Base-by-base conservation (phyloP, 1,139 yeast species). In the Geotrichum histeridarum region DNA sequence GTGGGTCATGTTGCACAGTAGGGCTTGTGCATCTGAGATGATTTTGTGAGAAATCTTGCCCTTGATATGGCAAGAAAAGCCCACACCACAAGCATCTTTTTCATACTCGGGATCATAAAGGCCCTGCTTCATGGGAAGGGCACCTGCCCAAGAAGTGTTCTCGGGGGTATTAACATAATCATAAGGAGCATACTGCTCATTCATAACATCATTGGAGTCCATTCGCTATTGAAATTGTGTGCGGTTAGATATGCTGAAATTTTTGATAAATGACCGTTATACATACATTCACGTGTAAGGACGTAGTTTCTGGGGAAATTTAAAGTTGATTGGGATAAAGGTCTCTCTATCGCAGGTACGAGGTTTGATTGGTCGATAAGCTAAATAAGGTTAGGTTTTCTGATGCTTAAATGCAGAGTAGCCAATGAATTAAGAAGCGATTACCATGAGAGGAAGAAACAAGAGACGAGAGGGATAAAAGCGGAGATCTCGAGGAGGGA, bases 31-130 rank as follows among this genome's bases (percentile, higher is more conserved):
- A 74, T 93, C 98, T 46, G 94, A 83, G 58, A 93, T 93, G 61
- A 91, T 90, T 70, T 91, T 90, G 76, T 93, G 98, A 52, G 95
- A 86, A 15, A 83, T 81, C 42, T 76, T 69, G 57, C 98, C 97
- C 70, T 90, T 88, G 73, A 91, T 86, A 74, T 91, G 90, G 71
- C 97, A 89, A 48, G 96, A 88, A 73, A 93, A 93, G 59, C 98
- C 98, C 54, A 93, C 98, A 75, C 99, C 99, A 78, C 99, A 93
- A 49, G 97, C 96, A 68, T 93, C 99, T 68, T 89, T 88, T 71
- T 93, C 99, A 63, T 78, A 81, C 59, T 87, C 95, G 3, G 98
- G 99, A 70, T 93, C 88, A 72, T 93, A 93, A 55, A 93, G 81
- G 48, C 96, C 98, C 71, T 89, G 84, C 63, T 85, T 83, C 47